Percentiles rank a stretch among this genome's conserved stretches.
Conservation (phyloP, 768 basidiomycete genomes). For the Termitomyces sp. region DNA sequence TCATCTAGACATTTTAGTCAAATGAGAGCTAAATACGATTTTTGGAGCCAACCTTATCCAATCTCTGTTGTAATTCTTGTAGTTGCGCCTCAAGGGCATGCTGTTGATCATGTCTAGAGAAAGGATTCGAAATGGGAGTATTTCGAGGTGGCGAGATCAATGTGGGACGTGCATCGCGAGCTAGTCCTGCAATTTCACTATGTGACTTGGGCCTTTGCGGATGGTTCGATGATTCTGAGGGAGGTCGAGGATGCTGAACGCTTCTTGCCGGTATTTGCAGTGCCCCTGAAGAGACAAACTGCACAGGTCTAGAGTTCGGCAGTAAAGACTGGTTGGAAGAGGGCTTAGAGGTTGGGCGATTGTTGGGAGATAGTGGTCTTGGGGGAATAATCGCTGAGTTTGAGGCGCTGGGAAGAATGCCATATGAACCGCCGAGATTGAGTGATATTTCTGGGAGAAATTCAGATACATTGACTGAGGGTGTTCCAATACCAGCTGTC, state of each 20-base stretch:
- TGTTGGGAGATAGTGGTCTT: not conserved
- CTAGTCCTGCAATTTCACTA: not conserved
- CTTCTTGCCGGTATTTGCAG: slow-evolving; percentile 1
- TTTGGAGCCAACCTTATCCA: slow-evolving; percentile 44
- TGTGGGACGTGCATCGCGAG: no score
- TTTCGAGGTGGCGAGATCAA: not conserved
- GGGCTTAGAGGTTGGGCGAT: not conserved
- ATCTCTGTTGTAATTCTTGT: slow-evolving; percentile 32
- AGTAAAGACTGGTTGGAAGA: not conserved
- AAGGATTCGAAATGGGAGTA: not conserved
- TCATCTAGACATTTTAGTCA: slow-evolving; percentile 38
- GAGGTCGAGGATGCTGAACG: slow-evolving; percentile 15
- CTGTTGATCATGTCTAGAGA: not conserved
- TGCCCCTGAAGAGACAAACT: not conserved
- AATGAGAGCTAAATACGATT: slow-evolving; percentile 11
- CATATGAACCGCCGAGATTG: slow-evolving; percentile 58
- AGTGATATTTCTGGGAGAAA: slow-evolving; percentile 64
- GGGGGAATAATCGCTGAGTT: not conserved
- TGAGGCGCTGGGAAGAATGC: slow-evolving; percentile 26
- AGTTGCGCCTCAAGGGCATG: slow-evolving; percentile 24
- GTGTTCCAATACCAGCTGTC: slow-evolving; percentile 31
- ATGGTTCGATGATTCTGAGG: slow-evolving; percentile 10
- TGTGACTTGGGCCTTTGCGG: slow-evolving; percentile 2
- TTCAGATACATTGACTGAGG: slow-evolving; percentile 41
- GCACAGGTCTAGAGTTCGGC: not conserved